A percentile compares a stretch with the other conserved stretches of the same genome.
phyloP scores from a whole-genome alignment of 495 filamentous ascomycete genomes.

The Wilcoxina mikolae region DNA sequence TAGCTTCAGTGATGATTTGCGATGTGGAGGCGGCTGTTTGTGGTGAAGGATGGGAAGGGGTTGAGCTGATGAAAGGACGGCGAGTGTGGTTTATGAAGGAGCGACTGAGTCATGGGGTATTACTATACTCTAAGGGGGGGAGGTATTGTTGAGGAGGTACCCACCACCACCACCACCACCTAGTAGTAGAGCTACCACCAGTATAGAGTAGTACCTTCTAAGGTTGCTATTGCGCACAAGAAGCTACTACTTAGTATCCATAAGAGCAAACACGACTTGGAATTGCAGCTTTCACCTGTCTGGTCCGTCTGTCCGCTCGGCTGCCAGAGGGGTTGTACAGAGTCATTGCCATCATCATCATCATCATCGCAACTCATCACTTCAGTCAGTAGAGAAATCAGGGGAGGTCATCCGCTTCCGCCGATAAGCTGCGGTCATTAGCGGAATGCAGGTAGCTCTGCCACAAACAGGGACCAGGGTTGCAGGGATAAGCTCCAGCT shows the following conservation, averaged over 20 bases:
- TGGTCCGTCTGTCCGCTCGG: no score
- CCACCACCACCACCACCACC: not conserved
- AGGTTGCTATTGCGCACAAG: no score
- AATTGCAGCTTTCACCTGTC: no score
- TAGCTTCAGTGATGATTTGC: not conserved
- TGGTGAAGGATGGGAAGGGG: not conserved
- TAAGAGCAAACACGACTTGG: no score
- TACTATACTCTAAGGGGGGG: not conserved
- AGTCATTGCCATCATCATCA: not conserved
- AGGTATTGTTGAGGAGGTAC: not conserved
- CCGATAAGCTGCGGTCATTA: no score
- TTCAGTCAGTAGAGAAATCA: no score
- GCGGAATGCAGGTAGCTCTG: not conserved
- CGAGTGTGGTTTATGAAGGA: slow-evolving; percentile 1
- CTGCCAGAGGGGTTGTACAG: no score
- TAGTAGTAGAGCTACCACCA: not conserved
- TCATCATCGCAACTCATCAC: not conserved
- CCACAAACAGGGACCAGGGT: not conserved
- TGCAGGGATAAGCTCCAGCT: not conserved
- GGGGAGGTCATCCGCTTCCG: not conserved
- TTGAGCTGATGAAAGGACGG: not conserved
- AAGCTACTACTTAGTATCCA: no score
- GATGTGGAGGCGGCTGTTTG: not conserved
- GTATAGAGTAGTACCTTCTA: not conserved
- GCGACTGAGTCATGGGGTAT: slow-evolving; percentile 3